These are phyloP conservation scores for Aspergillus sp. DNA, from an alignment of 2,329 filamentous ascomycete species.

Conservation along the genomic window DNA sequence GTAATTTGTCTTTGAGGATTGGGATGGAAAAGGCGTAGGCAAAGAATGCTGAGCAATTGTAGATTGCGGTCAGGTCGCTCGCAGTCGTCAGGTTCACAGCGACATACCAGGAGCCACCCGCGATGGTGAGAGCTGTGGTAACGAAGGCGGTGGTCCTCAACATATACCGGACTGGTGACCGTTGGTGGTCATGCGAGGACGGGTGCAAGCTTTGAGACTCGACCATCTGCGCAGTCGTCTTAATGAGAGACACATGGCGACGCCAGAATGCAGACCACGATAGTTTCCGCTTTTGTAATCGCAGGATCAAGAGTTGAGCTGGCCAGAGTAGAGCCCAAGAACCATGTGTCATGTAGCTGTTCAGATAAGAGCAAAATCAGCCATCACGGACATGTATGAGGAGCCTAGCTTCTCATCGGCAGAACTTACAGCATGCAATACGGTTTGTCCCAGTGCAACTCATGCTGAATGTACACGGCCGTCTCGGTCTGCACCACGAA, in stretches of 20 bases:
- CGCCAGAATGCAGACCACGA: slow-evolving; percentile 88
- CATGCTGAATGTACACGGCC: slow-evolving; percentile 88
- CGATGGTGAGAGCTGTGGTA: slow-evolving; percentile 81
- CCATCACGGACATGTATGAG: neutral
- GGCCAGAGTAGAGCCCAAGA: slow-evolving; percentile 93
- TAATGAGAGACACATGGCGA: slow-evolving; percentile 61
- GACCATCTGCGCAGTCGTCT: slow-evolving; percentile 78
- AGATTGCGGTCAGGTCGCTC: slow-evolving; percentile 93
- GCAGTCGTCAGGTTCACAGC: slow-evolving; percentile 91
- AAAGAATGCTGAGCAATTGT: slow-evolving; percentile 99
- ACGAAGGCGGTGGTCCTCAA: slow-evolving; percentile 74
- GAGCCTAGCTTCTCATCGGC: neutral
- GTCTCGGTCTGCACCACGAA: slow-evolving; percentile 96
- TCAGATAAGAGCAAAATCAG: neutral
- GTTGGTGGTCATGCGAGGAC: slow-evolving; percentile 34
- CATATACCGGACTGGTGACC: slow-evolving; percentile 68
- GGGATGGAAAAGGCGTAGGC: slow-evolving; percentile 96
- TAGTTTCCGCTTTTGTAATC: slow-evolving; percentile 72
- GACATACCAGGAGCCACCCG: slow-evolving; percentile 91
- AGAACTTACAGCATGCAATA: slow-evolving; percentile 87
- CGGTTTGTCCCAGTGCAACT: slow-evolving; percentile 94
- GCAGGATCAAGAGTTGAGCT: slow-evolving; percentile 72
- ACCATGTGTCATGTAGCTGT: slow-evolving; percentile 81
- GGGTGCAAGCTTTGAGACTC: slow-evolving; percentile 72
- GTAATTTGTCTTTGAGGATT: slow-evolving; percentile 77